Evolutionary conservation across 1,139 yeast genomes (phyloP), one percentile per base, ranked within the genome.

Genomic region (Sugiyamaella pinicola): DNA sequence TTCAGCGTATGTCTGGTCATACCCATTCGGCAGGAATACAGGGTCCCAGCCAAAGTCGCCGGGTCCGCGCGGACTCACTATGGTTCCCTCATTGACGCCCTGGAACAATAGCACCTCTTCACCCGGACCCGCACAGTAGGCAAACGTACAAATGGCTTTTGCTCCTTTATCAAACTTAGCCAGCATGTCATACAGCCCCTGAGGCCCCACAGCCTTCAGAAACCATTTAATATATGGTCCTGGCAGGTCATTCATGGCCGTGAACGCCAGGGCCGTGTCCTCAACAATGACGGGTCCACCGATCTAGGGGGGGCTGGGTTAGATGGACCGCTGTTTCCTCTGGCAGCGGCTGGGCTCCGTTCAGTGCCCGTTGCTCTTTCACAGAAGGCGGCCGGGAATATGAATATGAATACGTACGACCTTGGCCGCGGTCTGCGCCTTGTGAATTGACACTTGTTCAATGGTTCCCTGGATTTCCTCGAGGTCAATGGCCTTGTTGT

Each of bases 141-240:
- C 99, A 69, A 93, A 88, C 0, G 98, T 91, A 63, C 97, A 89
- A 52, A 90, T 81, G 1, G 99, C 97, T 56, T 82, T 79, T 3
- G 97, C 99, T 6, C 83, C 73, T 67, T 90, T 90, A 69, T 89
- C 90, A 66, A 87, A 93, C 49, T 87, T 87, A 58, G 73, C 80
- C 43, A 95, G 75, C 85, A 93, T 78, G 62, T 86, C 82, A 52
- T 84, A 87, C 55, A 90, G 73, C 6, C 54, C 54, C 18, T 78
- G 79, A 49, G 86, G 76, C 0, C 96, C 96, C 58, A 90, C 69
- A 13, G 81, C 72, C 56, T 83, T 73, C 47, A 87, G 79, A 71
- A 91, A 91, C 98, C 98, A 91, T 70, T 91, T 91, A 69, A 82
- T 80, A 63, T 82, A 82, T 1, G 99, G 98, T 7, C 99, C 99